Evolutionary conservation across 257 asterid species (phyloP), one percentile per base, ranked within the genome.

Genomic region (Perilla frutescens): DNA sequence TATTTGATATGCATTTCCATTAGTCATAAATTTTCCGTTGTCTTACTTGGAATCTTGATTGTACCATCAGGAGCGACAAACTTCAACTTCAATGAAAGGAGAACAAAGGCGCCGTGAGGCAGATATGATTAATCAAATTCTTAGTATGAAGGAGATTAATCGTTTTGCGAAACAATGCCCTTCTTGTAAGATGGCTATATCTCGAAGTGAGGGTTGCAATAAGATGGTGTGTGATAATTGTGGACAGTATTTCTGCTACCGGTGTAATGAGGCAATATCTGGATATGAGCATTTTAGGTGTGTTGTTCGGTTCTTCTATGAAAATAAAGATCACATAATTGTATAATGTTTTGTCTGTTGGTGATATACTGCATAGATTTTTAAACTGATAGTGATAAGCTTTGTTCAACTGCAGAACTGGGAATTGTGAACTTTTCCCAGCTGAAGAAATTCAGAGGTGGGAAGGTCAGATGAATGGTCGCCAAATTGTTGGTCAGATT

Each of bases 221-320:
- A 94, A 91, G 84, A 90, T 94, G 86, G 87, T 62, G 67, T 94
- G 97, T 68, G 64, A 76, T 2, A 93, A 90, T 73, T 93, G 97
- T 76, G 96, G 95, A 68, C 68, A 70, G 49, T 86, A 81, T 75
- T 94, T 94, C 84, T 94, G 97, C 88, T 88, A 89, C 60, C 85
- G 83, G 34, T 94, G 97, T 82, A 86, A 80, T 75, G 39, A 84
- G 73, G 85, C 87, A 13, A 91, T 91, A 63, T 48, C 79, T 29
- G 98, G 96, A 79, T 94, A 94, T 77, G 97, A 90, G n/a, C 96
- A 89, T 80, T 94, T 84, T 87, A 85, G 96, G 98, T 88, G 26
- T 55, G 84, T 69, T 54, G 49, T 71, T 7, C 6, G 2, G 55
- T 44, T 20, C 58, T 3, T 36, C 69, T 73, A 59, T 20, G 44